A percentile compares a stretch with the other conserved stretches of the same genome.
phyloP scores from a whole-genome alignment of 768 basidiomycete genomes.

The Leccinellum luteum region DNA sequence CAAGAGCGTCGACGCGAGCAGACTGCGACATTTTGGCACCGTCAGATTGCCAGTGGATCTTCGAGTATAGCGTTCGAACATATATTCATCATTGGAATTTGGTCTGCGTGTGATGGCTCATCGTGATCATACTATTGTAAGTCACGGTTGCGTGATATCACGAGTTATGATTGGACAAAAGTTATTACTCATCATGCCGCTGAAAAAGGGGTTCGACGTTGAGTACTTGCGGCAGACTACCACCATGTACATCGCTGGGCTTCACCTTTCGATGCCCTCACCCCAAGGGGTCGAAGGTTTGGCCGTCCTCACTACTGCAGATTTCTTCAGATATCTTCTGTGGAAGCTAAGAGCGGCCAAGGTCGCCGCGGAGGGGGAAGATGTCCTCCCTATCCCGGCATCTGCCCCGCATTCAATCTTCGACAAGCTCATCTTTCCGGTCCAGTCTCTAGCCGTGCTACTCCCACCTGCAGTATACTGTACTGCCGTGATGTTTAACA shows the following conservation, averaged over 20 bases:
- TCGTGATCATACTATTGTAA: too few species aligned
- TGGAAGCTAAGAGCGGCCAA: conserved; percentile 4
- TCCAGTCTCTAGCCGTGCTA: conserved; percentile 24
- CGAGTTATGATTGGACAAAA: neutral
- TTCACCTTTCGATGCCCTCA: conserved; percentile 8
- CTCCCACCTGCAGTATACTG: conserved; percentile 31
- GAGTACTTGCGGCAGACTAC: conserved; percentile 14
- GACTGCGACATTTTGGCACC: too few species aligned
- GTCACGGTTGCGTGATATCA: too few species aligned
- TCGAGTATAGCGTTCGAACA: too few species aligned
- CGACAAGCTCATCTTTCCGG: conserved; percentile 28
- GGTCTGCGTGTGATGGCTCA: too few species aligned
- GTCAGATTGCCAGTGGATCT: too few species aligned
- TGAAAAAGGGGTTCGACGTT: conserved; percentile 14
- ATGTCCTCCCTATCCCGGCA: conserved; percentile 18
- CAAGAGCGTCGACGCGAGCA: too few species aligned
- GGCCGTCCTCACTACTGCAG: conserved; percentile 24
- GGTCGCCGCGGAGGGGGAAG: conserved; percentile 8
- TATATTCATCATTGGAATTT: too few species aligned
- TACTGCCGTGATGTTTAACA: conserved; percentile 24
- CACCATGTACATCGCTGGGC: conserved; percentile 30
- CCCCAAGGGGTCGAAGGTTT: conserved; percentile 24
- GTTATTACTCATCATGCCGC: conserved; percentile 14
- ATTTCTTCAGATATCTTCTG: conserved; percentile 21
- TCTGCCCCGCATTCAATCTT: conserved; percentile 14